Conservation (phyloP, 176 grass and related monocot species). For the Cocos nucifera region DNA sequence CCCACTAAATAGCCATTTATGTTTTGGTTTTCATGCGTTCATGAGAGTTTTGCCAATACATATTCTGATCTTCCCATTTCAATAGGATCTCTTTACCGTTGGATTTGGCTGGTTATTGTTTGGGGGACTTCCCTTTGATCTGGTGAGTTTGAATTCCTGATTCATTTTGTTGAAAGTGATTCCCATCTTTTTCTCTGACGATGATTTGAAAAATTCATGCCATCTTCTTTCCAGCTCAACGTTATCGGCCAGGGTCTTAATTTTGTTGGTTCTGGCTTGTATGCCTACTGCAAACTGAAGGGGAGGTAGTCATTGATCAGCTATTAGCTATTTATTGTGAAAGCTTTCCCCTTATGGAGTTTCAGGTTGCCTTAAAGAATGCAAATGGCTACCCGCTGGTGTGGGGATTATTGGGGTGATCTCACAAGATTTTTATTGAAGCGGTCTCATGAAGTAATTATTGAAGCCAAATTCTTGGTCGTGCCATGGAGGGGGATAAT, state of each 20-base stretch:
- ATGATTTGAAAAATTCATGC: not conserved
- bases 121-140: slow-evolving; percentile 90
- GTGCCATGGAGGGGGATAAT: too few relatives aligned
- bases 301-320: slow-evolving; percentile 42
- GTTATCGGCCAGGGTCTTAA: slow-evolving; percentile 84
- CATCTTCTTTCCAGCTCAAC: slow-evolving; percentile 59
- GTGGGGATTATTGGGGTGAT: too few relatives aligned
- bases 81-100: slow-evolving; percentile 87
- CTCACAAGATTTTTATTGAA: too few relatives aligned
- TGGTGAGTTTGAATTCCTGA: slow-evolving; percentile 37
- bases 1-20: not conserved
- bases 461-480: too few relatives aligned
- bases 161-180: not conserved
- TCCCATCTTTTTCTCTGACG: not conserved
- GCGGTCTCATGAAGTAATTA: too few relatives aligned
- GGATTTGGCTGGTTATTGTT: slow-evolving; percentile 93
- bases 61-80: slow-evolving; percentile 7
- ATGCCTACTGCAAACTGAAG: slow-evolving; percentile 94
- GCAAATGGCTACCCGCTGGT: too few relatives aligned
- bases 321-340: too few relatives aligned
- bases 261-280: slow-evolving; percentile 81
- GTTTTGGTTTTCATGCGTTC: slow-evolving; percentile 3
- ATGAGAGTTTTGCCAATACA: not conserved
- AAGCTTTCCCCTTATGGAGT: too few relatives aligned
- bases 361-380: too few relatives aligned